Percentiles rank a stretch among this genome's conserved stretches.
Conservation (phyloP, 1,139 yeast genomes). For the Zygosaccharomyces pseudobailii region DNA sequence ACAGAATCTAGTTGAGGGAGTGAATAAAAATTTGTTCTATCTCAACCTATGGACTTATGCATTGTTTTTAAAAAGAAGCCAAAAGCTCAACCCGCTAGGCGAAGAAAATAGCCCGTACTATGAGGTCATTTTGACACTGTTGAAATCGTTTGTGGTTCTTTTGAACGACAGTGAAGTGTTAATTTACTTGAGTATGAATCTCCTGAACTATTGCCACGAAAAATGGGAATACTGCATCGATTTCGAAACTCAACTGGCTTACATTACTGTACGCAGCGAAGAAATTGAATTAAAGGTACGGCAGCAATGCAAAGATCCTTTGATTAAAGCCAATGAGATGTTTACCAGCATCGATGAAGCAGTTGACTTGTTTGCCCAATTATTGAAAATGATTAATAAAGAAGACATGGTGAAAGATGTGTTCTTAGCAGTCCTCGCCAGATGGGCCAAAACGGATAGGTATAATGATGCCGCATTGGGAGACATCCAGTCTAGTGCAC, state of each 20-base stretch:
- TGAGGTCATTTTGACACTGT: conserved; percentile 43
- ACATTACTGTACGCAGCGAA: conserved; percentile 36
- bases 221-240: conserved; percentile 46
- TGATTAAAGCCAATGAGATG: conserved; percentile 30
- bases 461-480: conserved; percentile 14
- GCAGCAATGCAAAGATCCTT: conserved; percentile 4
- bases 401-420: conserved; percentile 44
- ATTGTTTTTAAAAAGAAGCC: conserved; percentile 43
- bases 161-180: conserved; percentile 36
- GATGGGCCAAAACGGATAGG: conserved; percentile 48
- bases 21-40: conserved; percentile 29
- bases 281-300: not conserved
- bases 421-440: conserved; percentile 50
- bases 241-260: conserved; percentile 49
- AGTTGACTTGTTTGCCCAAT: conserved; percentile 42
- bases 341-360: conserved; percentile 49
- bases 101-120: conserved; percentile 22
- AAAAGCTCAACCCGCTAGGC: conserved; percentile 34
- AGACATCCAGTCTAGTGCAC: conserved; percentile 41
- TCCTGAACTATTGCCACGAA: conserved; percentile 43
- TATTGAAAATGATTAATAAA: conserved; percentile 51
- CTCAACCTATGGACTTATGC: conserved; percentile 61
- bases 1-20: conserved; percentile 36
- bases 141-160: conserved; percentile 46
- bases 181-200: conserved; percentile 41